These are phyloP conservation scores for Diplotaxis tenuifolia DNA, from an alignment of 345 rosid genomes.

Conservation along the genomic window DNA sequence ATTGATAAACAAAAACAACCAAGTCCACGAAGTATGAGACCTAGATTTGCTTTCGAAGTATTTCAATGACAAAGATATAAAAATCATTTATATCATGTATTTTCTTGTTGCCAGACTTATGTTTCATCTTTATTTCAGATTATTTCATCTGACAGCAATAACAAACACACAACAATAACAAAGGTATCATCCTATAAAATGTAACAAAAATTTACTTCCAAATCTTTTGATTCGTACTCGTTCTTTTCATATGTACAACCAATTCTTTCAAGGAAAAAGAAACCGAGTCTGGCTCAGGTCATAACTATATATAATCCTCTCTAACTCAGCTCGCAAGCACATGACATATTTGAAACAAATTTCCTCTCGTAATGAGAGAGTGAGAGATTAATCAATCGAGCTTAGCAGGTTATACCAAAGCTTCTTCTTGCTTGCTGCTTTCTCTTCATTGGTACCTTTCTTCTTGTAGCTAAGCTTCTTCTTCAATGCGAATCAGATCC, in stretches of 20 bases:
- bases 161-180: neutral
- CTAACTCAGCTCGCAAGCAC: conserved; percentile 11
- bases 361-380: neutral
- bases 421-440: conserved; percentile 17
- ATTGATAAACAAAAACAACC: too few relatives aligned
- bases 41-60: too few relatives aligned
- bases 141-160: neutral
- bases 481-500: neutral
- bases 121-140: too few relatives aligned
- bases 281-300: neutral
- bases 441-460: conserved; percentile 29
- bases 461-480: conserved; percentile 21
- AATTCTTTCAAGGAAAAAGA: neutral
- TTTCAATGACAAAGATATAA: too few relatives aligned
- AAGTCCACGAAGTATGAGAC: too few relatives aligned
- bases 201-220: neutral
- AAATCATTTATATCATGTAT: too few relatives aligned
- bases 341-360: conserved; percentile 10
- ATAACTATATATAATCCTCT: neutral
- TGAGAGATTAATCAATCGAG: neutral
- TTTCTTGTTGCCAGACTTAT: too few relatives aligned
- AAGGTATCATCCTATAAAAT: neutral
- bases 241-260: neutral
- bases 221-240: neutral
- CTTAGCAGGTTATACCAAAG: neutral